A percentile compares a stretch with the other conserved stretches of the same genome.
Evolutionary conservation across 306 rosid genomes (phyloP).

Genomic region (Trifolium subterraneum): DNA sequence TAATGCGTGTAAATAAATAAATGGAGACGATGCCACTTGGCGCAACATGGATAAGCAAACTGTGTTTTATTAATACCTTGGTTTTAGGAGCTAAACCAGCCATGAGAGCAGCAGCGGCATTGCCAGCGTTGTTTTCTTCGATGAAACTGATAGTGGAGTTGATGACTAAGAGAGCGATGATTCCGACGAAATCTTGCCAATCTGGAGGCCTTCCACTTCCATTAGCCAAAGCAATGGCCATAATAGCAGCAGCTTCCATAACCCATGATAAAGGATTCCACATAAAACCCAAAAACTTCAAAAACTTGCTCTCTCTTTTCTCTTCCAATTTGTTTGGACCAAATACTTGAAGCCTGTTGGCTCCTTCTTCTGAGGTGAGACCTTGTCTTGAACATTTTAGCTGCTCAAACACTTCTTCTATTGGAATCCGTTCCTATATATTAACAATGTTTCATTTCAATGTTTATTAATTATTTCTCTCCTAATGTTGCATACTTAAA

Average conservation of each 20-base stretch:
- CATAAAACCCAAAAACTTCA: slow-evolving; percentile 97
- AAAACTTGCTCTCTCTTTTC: slow-evolving; percentile 86
- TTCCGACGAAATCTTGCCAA: slow-evolving; percentile 42
- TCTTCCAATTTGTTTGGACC: slow-evolving; percentile 98
- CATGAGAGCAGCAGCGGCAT: background rate
- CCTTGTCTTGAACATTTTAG: slow-evolving; percentile 87
- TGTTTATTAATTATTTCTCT: too few species aligned
- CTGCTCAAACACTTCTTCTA: slow-evolving; percentile 92
- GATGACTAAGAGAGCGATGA: background rate
- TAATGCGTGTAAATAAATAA: background rate
- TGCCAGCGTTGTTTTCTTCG: background rate
- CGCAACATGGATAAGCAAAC: background rate
- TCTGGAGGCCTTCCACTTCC: slow-evolving; percentile 90
- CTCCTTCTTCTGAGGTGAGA: slow-evolving; percentile 80
- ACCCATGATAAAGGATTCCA: slow-evolving; percentile 99
- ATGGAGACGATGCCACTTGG: background rate
- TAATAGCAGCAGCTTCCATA: slow-evolving; percentile 98
- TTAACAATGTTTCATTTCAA: background rate
- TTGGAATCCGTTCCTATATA: slow-evolving; percentile 76
- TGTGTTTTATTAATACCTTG: background rate
- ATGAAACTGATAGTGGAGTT: background rate
- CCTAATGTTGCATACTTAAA: too few species aligned
- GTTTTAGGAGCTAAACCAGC: slow-evolving; percentile 1
- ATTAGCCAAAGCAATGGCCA: slow-evolving; percentile 93
- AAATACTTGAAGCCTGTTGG: slow-evolving; percentile 81